A percentile compares a stretch with the other conserved stretches of the same genome.
Conservation (phyloP, 179 eudicot genomes). For the Beta lomatogona region DNA sequence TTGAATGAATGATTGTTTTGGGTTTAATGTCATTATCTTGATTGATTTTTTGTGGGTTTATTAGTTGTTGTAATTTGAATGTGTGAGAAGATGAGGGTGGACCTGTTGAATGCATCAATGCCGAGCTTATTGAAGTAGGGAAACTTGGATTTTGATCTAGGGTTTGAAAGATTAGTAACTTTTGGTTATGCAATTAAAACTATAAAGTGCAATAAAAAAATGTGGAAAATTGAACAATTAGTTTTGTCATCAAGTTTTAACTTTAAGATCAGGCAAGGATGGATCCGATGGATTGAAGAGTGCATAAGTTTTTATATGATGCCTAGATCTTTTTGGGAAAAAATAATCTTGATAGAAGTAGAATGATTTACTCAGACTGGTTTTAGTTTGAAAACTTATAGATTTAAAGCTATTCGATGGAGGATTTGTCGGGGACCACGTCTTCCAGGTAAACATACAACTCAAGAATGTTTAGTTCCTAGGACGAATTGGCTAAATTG, state of each 20-base stretch:
- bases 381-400: background rate
- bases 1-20: background rate
- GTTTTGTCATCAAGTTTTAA: background rate
- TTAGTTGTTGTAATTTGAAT: background rate
- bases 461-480: background rate
- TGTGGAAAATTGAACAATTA: background rate
- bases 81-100: background rate
- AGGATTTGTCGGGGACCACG: background rate
- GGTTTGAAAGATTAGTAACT: background rate
- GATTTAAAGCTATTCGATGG: background rate
- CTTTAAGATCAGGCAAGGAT: background rate
- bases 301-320: background rate
- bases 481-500: background rate
- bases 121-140: background rate
- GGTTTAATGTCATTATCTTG: background rate
- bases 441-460: background rate
- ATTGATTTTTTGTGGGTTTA: background rate
- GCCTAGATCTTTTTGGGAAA: background rate
- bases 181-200: background rate
- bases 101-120: background rate
- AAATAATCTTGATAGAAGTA: background rate
- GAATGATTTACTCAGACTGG: background rate
- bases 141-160: background rate
- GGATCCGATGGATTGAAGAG: background rate
- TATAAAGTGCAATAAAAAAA: too few species aligned